A percentile compares a stretch with the other conserved stretches of the same genome.
Conservation (phyloP, 306 rosid species). For the Cucurbita maxima region DNA sequence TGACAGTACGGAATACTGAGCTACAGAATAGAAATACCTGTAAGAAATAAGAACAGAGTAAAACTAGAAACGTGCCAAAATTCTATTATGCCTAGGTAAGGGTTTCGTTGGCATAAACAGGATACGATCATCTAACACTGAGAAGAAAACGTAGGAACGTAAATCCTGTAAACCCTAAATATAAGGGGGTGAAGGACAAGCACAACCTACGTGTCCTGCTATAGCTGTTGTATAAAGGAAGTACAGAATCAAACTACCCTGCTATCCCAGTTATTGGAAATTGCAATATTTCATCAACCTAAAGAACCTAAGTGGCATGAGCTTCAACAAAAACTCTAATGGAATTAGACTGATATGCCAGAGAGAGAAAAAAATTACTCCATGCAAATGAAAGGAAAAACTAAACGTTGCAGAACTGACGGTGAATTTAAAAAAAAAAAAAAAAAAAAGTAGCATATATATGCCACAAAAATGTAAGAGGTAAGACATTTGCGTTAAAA, state of each 20-base stretch:
- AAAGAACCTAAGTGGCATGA: neutral
- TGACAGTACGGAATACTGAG: neutral
- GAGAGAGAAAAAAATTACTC: neutral
- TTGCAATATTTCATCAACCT: neutral
- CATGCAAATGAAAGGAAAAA: constrained; percentile 15
- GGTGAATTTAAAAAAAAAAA: constrained; percentile 9
- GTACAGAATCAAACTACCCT: neutral
- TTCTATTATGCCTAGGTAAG: neutral
- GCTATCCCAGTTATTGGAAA: neutral
- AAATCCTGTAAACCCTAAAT: neutral
- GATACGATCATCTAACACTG: neutral
- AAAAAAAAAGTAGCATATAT: constrained; percentile 28
- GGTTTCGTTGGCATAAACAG: neutral
- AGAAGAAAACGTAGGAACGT: neutral
- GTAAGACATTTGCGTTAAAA: constrained; percentile 34
- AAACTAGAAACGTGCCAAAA: neutral
- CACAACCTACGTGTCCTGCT: neutral
- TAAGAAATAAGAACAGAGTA: neutral
- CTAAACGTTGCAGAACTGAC: neutral
- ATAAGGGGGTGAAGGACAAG: neutral
- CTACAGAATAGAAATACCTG: neutral
- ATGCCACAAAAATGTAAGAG: constrained; percentile 38
- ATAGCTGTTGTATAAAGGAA: neutral
- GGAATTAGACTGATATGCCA: constrained; percentile 3
- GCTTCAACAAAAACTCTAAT: neutral